Base-by-base conservation (phyloP, 2,329 filamentous ascomycete genomes). In the Aspergillus tamarii region DNA sequence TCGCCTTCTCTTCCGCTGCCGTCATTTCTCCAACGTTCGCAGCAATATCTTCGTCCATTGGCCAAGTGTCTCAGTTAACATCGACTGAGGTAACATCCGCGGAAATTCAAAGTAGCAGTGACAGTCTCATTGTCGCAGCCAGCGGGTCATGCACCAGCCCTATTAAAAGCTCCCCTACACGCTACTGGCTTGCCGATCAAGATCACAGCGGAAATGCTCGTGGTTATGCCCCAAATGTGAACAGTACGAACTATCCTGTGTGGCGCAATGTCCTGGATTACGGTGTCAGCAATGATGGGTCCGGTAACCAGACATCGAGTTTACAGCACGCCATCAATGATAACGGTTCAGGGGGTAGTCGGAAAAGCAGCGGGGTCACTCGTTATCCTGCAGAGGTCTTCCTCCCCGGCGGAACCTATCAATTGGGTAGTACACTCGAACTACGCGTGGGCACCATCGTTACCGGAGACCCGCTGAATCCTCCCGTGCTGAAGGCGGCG, bases 221-320 rank as follows among this genome's bases (percentile, higher is more conserved):
- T 12, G 73, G 72, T 3, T 67, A 69, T 26, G 73, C 73, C 6
- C 72, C 73, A 6, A 69, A 70, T 6, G 61, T 61, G 9, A 60
- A 55, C 26, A 58, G 59, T 36, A 59, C 57, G 1, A 64, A 66
- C 1, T 75, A 75, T 50, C 65, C 69, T 0, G 73, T 76, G 0
- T 76, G 70, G 39, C 72, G 73, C 6, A 75, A 76, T 57, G 71
- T 70, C 2, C 67, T 70, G 64, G 64, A 72, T 46, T 76, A 76
- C 59, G 57, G 54, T 1, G 73, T 66, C 8, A 45, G 60, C 16
- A 71, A 70, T 26, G 71, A 75, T 46, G 73, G 73, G 1, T 60
- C 64, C 0, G 69, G 68, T 10, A 69, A 75, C 28, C 72, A 74
- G 45, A 70, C 70, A 1, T 62, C 60, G 6, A 69, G 50, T 2